phyloP scores from a whole-genome alignment of 2,329 filamentous ascomycete genomes.

The Colletotrichum sp. region DNA sequence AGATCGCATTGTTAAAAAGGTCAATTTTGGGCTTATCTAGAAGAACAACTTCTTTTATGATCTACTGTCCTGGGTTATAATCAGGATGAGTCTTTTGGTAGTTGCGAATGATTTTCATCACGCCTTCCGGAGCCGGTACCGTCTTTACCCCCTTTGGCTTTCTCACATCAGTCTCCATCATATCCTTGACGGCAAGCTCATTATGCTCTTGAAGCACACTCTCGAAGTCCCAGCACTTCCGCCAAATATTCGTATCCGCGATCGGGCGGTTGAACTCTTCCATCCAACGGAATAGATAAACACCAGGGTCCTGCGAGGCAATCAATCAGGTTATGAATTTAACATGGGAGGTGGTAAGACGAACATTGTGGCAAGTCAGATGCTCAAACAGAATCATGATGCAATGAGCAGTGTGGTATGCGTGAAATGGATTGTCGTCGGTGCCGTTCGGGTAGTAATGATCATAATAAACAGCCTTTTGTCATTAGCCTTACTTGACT shows the following conservation, averaged over 20 bases:
- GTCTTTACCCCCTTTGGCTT: neutral
- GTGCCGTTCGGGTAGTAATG: constrained; percentile 9
- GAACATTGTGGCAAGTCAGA: neutral
- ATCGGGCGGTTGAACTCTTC: neutral
- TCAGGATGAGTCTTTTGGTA: constrained; percentile 5
- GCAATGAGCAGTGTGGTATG: neutral
- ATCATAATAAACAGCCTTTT: neutral
- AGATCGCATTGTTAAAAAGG: neutral
- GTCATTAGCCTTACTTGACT: too few relatives aligned
- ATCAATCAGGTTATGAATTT: neutral
- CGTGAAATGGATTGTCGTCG: constrained; percentile 1
- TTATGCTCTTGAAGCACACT: neutral
- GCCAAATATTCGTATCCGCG: neutral
- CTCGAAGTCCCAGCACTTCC: constrained; percentile 2
- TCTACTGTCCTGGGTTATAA: neutral
- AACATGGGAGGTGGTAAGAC: neutral
- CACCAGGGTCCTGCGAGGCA: neutral
- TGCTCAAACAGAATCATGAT: constrained; percentile 7
- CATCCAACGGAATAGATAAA: neutral
- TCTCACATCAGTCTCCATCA: neutral
- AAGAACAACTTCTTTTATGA: neutral
- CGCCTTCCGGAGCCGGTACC: neutral
- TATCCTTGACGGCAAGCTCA: neutral
- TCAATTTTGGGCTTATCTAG: neutral
- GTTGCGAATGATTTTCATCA: neutral